Base-by-base conservation (phyloP, 306 rosid genomes). In the Abrus precatorius region DNA sequence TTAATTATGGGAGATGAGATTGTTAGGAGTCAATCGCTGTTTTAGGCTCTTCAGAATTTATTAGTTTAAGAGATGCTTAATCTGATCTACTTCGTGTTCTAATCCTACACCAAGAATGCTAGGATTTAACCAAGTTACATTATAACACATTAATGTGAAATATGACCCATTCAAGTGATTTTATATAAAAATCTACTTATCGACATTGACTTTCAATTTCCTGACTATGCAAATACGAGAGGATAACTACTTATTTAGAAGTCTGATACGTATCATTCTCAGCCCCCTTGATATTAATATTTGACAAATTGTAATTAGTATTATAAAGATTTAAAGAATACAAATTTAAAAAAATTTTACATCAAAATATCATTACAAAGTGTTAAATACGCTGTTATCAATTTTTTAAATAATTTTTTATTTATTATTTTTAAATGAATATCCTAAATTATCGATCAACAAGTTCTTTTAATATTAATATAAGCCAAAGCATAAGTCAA, bases 81-180 rank as follows among this genome's bases (percentile, higher is more conserved):
- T 69, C 74, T 76, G 60, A 76, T 76, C 83, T 67, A 54, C 77
- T 67, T 85, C 48, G 83, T 82, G 89, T 67, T 30, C 10, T 86
- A 73, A 8, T 77, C 84, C 85, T 82, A 74, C 30, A 45, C 27
- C 49, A 7, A 34, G 34, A 61, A 53, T 67, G 56, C 59, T 50
- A 13, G 64, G 75, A 70, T 59, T 69, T 20, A 49, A 64, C 52
- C 41, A 63, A 43, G 28, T 50, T 34, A 40, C 45, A 70, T 38
- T 32, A 69, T 13, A 40, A 33, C 56, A 12, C 50, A 54, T n/a
- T 14, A 27, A 64, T 20, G 9, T 0, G 70, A 34, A 63, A 7
- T 2, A 28, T 43, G 55, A 20, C 43, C 59, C 12, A 20, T 62
- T 44, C 48, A 75, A 36, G 5, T 2, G 5, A 65, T 20, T 44